Evolutionary conservation across 1,284 basidiomycete genomes (phyloP).

Genomic region (Cryptococcus sp.): DNA sequence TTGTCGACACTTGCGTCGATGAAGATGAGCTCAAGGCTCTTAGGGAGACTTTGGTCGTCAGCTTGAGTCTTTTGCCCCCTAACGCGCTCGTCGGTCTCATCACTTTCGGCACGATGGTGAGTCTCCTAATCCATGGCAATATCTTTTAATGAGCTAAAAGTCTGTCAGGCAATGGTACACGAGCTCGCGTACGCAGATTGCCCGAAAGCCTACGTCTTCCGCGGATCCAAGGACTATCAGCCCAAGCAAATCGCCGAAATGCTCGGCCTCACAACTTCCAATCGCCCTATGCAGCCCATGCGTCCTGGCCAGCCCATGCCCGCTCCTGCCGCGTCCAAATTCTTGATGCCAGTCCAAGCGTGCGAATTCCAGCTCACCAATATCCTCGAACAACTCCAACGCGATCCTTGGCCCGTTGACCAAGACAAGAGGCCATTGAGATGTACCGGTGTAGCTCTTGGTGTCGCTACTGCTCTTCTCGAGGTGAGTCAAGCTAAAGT

Average conservation of each 20-base stretch:
- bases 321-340: slow-evolving; percentile 79
- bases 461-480: slow-evolving; percentile 90
- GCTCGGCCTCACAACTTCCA: slow-evolving; percentile 75
- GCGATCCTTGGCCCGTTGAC: slow-evolving; percentile 97
- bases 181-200: slow-evolving; percentile 96
- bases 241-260: slow-evolving; percentile 98
- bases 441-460: slow-evolving; percentile 92
- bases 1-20: slow-evolving; percentile 96
- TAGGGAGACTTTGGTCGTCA: slow-evolving; percentile 88
- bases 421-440: slow-evolving; percentile 93
- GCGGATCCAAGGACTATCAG: slow-evolving; percentile 96
- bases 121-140: slow-evolving; percentile 8
- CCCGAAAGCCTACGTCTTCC: slow-evolving; percentile 98
- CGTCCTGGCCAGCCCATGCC: slow-evolving; percentile 82
- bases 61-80: slow-evolving; percentile 87
- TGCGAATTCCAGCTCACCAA: slow-evolving; percentile 96
- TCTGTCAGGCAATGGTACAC: slow-evolving; percentile 85
- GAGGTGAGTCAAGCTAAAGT: slow-evolving; percentile 62
- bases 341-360: slow-evolving; percentile 89
- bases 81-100: slow-evolving; percentile 93
- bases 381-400: slow-evolving; percentile 83
- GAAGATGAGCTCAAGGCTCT: slow-evolving; percentile 95
- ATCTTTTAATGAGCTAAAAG: neutral
- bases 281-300: slow-evolving; percentile 46
- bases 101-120: slow-evolving; percentile 95